phyloP scores from a whole-genome alignment of 169 alveolate species.

The Plasmodium sp. region DNA sequence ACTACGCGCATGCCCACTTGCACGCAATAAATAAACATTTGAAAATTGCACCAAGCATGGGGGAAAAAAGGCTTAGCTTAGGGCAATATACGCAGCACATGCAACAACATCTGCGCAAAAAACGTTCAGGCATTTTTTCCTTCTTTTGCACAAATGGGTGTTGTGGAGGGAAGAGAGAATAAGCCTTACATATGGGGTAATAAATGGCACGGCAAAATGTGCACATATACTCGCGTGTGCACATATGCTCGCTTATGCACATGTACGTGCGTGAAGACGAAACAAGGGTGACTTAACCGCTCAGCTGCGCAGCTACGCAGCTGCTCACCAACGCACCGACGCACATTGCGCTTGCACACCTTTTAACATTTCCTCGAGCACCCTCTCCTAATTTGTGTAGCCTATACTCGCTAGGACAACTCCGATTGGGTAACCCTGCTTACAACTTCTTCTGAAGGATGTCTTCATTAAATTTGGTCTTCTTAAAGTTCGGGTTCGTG shows the following conservation, averaged over 20 bases:
- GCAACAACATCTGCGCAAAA: not conserved
- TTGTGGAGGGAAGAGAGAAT: not conserved
- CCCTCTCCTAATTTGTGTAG: not conserved
- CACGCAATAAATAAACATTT: not conserved
- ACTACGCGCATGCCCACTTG: not conserved
- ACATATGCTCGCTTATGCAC: not conserved
- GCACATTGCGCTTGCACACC: not conserved
- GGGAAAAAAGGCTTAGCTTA: not conserved
- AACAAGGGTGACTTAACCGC: not conserved
- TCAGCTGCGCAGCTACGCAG: not conserved
- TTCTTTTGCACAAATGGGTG: not conserved
- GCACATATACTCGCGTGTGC: not conserved
- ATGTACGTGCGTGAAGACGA: not conserved
- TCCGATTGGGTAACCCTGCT: not conserved
- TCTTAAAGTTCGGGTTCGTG: constrained; percentile 90
- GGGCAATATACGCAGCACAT: not conserved
- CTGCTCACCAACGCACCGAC: not conserved
- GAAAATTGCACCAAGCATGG: not conserved
- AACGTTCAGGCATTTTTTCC: not conserved
- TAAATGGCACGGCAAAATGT: not conserved
- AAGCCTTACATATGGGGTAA: not conserved
- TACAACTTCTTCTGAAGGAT: constrained; percentile 37
- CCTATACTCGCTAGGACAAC: not conserved
- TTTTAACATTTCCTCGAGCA: not conserved
- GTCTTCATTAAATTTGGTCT: constrained; percentile 63